phyloP scores from a whole-genome alignment of 2,329 filamentous ascomycete species.

The Aspergillus quadricinctus region DNA sequence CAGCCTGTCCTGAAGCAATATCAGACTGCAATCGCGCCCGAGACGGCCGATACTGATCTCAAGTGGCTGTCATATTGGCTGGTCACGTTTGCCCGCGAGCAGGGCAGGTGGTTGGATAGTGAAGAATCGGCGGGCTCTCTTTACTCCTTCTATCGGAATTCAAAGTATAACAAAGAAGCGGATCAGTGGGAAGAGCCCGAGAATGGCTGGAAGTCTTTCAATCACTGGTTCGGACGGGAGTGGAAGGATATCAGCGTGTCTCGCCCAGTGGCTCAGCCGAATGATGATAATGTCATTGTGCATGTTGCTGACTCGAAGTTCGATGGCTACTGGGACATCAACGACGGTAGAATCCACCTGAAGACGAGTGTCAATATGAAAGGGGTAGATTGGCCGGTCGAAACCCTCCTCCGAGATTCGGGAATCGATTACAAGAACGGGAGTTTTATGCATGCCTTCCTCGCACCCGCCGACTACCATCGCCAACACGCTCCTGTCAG shows the following conservation, averaged over 20 bases:
- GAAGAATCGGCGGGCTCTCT: conserved; percentile 5
- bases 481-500: not conserved
- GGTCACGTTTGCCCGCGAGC: conserved; percentile 3
- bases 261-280: not conserved
- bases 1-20: conserved; percentile 5
- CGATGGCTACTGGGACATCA: not conserved
- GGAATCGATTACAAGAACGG: not conserved
- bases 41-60: not conserved
- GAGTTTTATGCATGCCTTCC: not conserved
- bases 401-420: not conserved
- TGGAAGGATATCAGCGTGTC: conserved; percentile 1
- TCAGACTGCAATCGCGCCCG: conserved; percentile 6
- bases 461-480: not conserved
- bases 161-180: conserved; percentile 1
- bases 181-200: conserved; percentile 2
- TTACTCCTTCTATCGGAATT: conserved; percentile 4
- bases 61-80: conserved; percentile 14
- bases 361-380: not conserved
- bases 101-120: conserved; percentile 7
- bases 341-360: not conserved
- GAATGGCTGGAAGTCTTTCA: conserved; percentile 10
- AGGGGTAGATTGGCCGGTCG: not conserved
- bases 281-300: conserved; percentile 4
- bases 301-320: conserved; percentile 3
- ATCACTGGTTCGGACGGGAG: conserved; percentile 9